Evolutionary conservation across 495 filamentous ascomycete genomes (phyloP), one percentile per base, ranked within the genome.

Genomic region (Tuber indicum): DNA sequence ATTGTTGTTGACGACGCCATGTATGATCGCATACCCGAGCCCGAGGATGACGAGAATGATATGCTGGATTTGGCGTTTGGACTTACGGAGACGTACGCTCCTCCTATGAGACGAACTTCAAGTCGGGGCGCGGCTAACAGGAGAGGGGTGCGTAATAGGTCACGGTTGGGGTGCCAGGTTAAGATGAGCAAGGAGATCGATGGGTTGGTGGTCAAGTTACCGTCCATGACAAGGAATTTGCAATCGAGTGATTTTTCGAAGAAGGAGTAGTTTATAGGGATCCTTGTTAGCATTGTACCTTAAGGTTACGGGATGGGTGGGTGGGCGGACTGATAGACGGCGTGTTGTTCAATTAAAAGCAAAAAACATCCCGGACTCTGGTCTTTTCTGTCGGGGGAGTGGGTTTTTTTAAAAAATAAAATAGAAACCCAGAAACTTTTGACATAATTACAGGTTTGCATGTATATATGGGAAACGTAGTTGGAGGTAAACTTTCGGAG

Each of bases 11-110:
- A 92, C 82, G 89, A 92, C 6, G 91, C 90, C 23, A 89, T 92
- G 87, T 98, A 93, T 84, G 96, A 98, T 79, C 91, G 90, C 86
- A 95, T 98, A 87, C 89, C 91, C 70, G 96, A 98, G 85, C 93
- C 96, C 23, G 91, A 92, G 62, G 96, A 99, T 84, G 96, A 99
- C 84, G 96, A 99, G 88, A 98, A 98, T 84, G 96, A 99, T 85
- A 99, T 99, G 96, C 86, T 99, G 81, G 96, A 99, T 84, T 84
- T 98, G 76, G 96, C 96, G 0, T 99, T 99, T 84, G 96, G 96
- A 0, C 82, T 98, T 81, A 98, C 94, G 10, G 96, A 99, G 86
- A 99, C 96, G 71, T 84, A 47, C 66, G 82, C 69, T 32, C 19
- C 39, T 5, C 10, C 39, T 17, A 0, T 4, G 41, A 45, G 14